phyloP scores from a whole-genome alignment of 2,329 filamentous ascomycete species.

The Ceratocystis destructans region DNA sequence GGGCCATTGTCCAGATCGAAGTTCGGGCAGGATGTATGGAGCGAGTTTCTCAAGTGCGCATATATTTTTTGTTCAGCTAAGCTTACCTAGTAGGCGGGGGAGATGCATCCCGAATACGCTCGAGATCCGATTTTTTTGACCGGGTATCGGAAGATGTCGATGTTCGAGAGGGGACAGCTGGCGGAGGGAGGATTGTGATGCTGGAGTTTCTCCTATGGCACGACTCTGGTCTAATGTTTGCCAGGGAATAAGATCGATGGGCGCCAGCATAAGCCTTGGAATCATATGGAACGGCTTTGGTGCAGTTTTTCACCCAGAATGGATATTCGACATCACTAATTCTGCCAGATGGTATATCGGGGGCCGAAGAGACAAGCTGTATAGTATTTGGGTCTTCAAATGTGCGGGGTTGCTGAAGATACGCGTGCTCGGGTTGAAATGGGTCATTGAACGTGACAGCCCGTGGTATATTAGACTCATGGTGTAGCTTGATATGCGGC shows the following conservation, averaged over 20 bases:
- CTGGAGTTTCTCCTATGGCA: conserved; percentile 11
- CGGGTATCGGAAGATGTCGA: conserved; percentile 8
- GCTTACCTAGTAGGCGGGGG: conserved; percentile 12
- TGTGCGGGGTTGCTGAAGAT: conserved; percentile 12
- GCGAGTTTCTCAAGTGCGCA: not conserved
- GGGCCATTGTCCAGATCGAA: not conserved
- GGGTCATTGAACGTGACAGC: conserved; percentile 10
- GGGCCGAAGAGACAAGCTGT: conserved; percentile 7
- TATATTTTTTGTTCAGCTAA: not conserved
- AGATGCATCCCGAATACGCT: conserved; percentile 12
- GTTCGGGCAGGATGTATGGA: not conserved
- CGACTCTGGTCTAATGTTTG: conserved; percentile 14
- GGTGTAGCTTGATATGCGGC: not conserved
- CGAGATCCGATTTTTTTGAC: conserved; percentile 12
- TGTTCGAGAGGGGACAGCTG: not conserved
- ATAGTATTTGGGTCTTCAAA: conserved; percentile 7
- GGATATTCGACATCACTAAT: conserved; percentile 10
- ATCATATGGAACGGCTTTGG: conserved; percentile 9
- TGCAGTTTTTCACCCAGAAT: conserved; percentile 10
- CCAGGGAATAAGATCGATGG: conserved; percentile 10
- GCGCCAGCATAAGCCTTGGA: conserved; percentile 13
- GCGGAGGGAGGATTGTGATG: conserved; percentile 11
- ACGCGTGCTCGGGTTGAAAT: not conserved
- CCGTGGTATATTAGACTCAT: not conserved
- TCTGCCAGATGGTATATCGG: conserved; percentile 5